Evolutionary conservation across 352 stramenopile genomes (phyloP), one percentile per base, ranked within the genome.

Genomic region (Phytophthora nicotianae): DNA sequence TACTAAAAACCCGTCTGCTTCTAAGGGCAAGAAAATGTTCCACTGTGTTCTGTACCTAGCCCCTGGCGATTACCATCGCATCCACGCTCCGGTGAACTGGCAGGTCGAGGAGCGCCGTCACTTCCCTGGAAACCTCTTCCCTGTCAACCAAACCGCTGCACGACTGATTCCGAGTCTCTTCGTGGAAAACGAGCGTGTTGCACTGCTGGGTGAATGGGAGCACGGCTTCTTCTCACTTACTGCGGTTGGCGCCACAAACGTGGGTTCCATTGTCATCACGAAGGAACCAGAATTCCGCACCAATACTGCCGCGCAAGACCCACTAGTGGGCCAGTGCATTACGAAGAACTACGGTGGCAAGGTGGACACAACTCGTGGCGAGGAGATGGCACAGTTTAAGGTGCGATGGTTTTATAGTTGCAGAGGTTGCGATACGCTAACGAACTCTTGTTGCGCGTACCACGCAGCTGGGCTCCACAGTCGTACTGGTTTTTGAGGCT

Each of bases 31-130:
- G 60, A 89, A 88, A 47, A 55, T 94, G 48, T 94, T 74, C 50
- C 79, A 94, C 58, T 90, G 81, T 21, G 88, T 96, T 16, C 58
- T 96, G 48, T 96, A 96, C 58, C 76, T 96, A 10, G 86, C 86
- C 17, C 88, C 88, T 3, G 88, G 88, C 32, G 88, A 96, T 58
- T 96, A 96, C 74, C 88, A 96, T 56, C 88, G 86, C 66, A 93
- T 96, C 60, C 88, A 96, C 58, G 86, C 84, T 17, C 85, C 88
- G 2, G 79, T 87, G 33, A 76, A 94, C 66, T 96, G 86, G 86
- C 65, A 60, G 19, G 77, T 96, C 20, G 58, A 75, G 2, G 77
- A 94, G 68, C 79, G 86, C 47, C 81, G 86, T 13, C 86, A 96
- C 38, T 96, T 96, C 55, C 83, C 88, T 3, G 88, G 88, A 20